These are phyloP conservation scores for Phoma herbarum DNA, from an alignment of 2,329 filamentous ascomycete species.

Conservation along the genomic window DNA sequence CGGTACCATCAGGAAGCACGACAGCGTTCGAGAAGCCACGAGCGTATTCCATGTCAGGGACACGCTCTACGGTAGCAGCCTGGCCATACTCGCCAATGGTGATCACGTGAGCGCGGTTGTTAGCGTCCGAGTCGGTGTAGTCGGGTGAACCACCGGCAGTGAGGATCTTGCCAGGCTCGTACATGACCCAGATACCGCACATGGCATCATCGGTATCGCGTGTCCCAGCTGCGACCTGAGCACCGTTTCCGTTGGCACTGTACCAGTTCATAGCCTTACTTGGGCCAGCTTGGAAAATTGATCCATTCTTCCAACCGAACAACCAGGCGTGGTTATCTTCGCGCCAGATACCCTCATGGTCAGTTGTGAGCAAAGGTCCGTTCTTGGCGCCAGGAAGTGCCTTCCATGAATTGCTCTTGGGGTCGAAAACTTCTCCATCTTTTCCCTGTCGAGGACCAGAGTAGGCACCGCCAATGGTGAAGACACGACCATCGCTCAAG, in stretches of 20 bases:
- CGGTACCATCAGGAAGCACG: slow-evolving; percentile 39
- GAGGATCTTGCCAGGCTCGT: slow-evolving; percentile 39
- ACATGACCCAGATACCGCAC: slow-evolving; percentile 40
- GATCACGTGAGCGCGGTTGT: slow-evolving; percentile 33
- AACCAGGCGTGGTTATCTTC: slow-evolving; percentile 39
- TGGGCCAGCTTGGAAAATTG: slow-evolving; percentile 38
- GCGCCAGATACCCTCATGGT: slow-evolving; percentile 35
- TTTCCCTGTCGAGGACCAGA: slow-evolving; percentile 34
- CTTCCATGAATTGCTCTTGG: slow-evolving; percentile 34
- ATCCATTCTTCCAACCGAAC: slow-evolving; percentile 33
- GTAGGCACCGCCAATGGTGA: slow-evolving; percentile 41
- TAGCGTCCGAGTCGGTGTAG: slow-evolving; percentile 35
- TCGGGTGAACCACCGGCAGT: slow-evolving; percentile 37
- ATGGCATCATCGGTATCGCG: slow-evolving; percentile 34
- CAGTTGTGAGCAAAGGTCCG: slow-evolving; percentile 34
- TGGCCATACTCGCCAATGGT: slow-evolving; percentile 32
- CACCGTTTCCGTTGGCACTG: slow-evolving; percentile 31
- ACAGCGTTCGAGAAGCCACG: slow-evolving; percentile 38
- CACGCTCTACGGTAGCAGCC: slow-evolving; percentile 32
- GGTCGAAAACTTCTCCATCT: slow-evolving; percentile 36
- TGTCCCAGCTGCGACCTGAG: slow-evolving; percentile 30
- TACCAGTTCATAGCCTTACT: slow-evolving; percentile 40
- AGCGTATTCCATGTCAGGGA: slow-evolving; percentile 36
- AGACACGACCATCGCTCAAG: slow-evolving; percentile 32
- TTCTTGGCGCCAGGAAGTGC: slow-evolving; percentile 29